phyloP scores from a whole-genome alignment of 179 eudicot genomes.

The Silene noctiflora region DNA sequence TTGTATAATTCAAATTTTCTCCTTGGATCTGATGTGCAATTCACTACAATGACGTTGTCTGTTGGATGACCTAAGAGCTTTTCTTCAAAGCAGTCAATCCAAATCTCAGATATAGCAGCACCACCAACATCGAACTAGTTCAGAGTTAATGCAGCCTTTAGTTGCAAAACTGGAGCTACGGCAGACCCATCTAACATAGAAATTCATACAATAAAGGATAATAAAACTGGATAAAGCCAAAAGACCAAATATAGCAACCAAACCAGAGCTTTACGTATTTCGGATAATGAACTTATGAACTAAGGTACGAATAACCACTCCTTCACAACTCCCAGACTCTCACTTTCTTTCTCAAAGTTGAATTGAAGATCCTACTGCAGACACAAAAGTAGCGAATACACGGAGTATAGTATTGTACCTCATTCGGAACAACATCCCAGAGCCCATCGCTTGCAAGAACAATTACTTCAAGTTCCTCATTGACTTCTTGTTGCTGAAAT shows the following conservation, averaged over 20 bases:
- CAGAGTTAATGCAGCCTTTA: not conserved
- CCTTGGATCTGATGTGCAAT: no score
- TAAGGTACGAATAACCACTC: not conserved
- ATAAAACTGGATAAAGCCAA: no score
- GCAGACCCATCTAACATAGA: not conserved
- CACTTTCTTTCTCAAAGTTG: no score
- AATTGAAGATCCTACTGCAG: not conserved
- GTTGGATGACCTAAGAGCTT: no score
- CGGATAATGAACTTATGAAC: not conserved
- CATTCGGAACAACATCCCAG: conserved; percentile 94
- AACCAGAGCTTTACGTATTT: not conserved
- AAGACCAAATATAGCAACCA: not conserved
- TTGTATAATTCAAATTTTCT: no score
- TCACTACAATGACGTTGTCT: no score
- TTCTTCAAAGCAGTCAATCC: not conserved
- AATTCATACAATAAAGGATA: not conserved
- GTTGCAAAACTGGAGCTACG: not conserved
- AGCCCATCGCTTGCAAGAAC: conserved; percentile 99
- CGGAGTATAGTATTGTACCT: conserved; percentile 41
- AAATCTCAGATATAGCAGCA: not conserved
- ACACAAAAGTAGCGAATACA: not conserved
- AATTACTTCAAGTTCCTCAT: conserved; percentile 68
- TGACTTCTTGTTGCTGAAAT: conserved; percentile 66
- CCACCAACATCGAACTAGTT: not conserved
- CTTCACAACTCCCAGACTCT: not conserved